phyloP scores from a whole-genome alignment of 2,329 filamentous ascomycete species.

The Apiospora aurea region DNA sequence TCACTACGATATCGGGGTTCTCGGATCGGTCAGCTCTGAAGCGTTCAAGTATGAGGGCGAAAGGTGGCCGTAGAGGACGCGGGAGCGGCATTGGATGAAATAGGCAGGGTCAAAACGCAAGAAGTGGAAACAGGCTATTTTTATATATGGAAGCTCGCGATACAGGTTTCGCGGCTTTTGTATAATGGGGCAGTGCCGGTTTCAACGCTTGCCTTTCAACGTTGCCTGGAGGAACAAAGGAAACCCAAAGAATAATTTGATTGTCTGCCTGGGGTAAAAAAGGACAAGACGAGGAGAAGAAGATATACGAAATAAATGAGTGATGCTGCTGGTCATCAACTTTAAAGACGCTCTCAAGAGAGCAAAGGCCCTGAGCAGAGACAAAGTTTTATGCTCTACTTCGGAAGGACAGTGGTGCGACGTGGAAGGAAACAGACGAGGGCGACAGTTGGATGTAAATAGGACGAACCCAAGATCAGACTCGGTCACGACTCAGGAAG shows the following conservation, averaged over 20 bases:
- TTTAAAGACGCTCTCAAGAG: background rate
- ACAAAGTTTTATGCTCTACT: conserved; percentile 15
- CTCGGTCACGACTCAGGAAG: background rate
- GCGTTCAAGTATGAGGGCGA: conserved; percentile 7
- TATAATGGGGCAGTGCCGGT: conserved; percentile 12
- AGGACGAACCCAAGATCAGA: conserved; percentile 8
- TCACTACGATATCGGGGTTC: conserved; percentile 25
- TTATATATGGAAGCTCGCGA: conserved; percentile 16
- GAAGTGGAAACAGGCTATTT: conserved; percentile 15
- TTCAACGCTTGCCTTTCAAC: background rate
- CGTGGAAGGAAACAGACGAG: conserved; percentile 8
- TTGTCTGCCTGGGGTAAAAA: background rate
- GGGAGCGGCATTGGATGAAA: conserved; percentile 7
- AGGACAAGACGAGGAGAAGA: background rate
- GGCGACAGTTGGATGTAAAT: background rate
- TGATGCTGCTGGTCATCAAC: background rate
- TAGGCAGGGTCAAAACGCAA: background rate
- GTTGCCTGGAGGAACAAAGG: background rate
- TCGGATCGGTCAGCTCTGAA: conserved; percentile 19
- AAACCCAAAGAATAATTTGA: background rate
- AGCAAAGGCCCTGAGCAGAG: conserved; percentile 2
- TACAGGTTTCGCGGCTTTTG: conserved; percentile 17
- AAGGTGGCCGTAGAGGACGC: conserved; percentile 2
- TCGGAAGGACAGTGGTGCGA: conserved; percentile 11
- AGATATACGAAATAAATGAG: background rate